Base-by-base conservation (phyloP, 371 early-diverging fungal species). In the Mucor saturninus region DNA sequence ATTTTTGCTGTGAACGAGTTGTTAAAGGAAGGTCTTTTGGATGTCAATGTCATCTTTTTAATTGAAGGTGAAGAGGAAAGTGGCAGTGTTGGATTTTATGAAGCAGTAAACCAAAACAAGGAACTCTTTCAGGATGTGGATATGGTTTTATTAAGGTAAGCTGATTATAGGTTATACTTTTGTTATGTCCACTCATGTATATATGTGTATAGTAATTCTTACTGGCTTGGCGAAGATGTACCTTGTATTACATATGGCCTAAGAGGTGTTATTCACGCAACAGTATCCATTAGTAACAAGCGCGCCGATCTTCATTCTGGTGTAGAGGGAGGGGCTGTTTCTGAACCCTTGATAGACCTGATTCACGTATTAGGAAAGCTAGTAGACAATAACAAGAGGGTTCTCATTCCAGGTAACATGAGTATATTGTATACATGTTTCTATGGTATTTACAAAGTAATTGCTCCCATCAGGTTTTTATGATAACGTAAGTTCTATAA, bases 31-130 rank as follows among this genome's bases (percentile, higher is more conserved):
- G 83, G 88, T 1, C 51, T 71, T 5, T 68, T 93, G 59, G 79
- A 85, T 48, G 80, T 85, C 26, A 84, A 91, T 54, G 90, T 93
- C 2, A 86, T 87, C 30, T 92, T 93, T 60, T 69, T 92, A 67
- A 86, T 93, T 50, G 94, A 93, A 68, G 94, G 94, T 31, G 93
- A 94, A 74, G 92, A 93, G 68, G 93, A 94, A 71, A 85, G 83
- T 59, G 91, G 92, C 5, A 90, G 91, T 60, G 78, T 77, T 11
- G 94, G 94, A 0, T 83, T 93, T 56, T 78, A 77, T 59, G 83
- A 86, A 35, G 88, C 91, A 0, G 78, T 93, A 0, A 77, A 79
- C 21, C 68, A 77, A 42, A 69, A 83, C 51, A 83, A 83, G 10
- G 82, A 77, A 14, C 61, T 89, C 29, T 86, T 91, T 56, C 80